Conservation (phyloP, 176 grass and related monocot species). For the Musa troglodytarum region DNA sequence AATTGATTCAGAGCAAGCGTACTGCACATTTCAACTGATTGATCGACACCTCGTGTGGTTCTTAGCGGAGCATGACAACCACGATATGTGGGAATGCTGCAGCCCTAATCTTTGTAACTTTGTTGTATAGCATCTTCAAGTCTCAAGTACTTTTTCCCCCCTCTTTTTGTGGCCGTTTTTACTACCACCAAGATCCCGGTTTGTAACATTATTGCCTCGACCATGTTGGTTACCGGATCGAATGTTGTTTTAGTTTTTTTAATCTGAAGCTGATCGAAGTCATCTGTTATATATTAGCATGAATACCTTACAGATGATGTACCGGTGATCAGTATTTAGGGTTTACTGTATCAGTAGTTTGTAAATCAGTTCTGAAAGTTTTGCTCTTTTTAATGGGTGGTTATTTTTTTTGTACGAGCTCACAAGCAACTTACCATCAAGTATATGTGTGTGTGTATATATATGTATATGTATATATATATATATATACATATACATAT, state of each 20-base stretch:
- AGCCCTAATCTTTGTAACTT: background rate
- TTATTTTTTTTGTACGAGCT: background rate
- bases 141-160: background rate
- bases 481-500: no score
- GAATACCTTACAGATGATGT: no score
- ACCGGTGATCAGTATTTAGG: background rate
- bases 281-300: background rate
- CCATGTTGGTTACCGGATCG: background rate
- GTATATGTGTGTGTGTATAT: no score
- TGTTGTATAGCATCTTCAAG: background rate
- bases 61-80: background rate
- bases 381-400: background rate
- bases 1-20: background rate
- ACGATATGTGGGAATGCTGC: background rate
- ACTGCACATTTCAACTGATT: background rate
- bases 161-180: background rate
- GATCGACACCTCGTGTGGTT: background rate
- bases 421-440: no score
- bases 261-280: background rate
- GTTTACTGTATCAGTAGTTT: background rate
- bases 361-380: background rate
- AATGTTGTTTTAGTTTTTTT: background rate
- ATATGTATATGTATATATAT: no score
- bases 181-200: background rate
- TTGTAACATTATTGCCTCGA: background rate